phyloP scores from a whole-genome alignment of 108 stramenopile genomes.

The Discostella stelligeroides region DNA sequence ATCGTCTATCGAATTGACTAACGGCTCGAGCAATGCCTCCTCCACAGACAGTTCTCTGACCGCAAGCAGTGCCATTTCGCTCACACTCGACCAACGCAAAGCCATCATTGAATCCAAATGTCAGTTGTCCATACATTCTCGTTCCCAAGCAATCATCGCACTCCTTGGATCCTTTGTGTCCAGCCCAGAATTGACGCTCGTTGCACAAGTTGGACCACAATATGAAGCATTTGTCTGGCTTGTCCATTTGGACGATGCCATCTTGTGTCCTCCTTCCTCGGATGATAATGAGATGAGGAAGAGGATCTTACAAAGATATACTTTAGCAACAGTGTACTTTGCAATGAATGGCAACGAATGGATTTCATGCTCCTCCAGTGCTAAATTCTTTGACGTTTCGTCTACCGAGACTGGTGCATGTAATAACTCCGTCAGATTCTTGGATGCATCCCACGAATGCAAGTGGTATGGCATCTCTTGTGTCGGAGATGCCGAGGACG shows the following conservation, averaged over 20 bases:
- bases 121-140: neutral
- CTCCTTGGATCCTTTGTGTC: neutral
- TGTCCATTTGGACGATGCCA: constrained; percentile 53
- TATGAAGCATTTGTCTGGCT: constrained; percentile 59
- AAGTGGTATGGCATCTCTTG: constrained; percentile 67
- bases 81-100: neutral
- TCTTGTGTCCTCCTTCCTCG: constrained; percentile 45
- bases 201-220: constrained; percentile 46
- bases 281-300: neutral
- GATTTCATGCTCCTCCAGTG: constrained; percentile 40
- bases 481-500: constrained; percentile 14
- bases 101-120: neutral
- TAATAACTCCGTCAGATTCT: constrained; percentile 32
- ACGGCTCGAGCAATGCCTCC: too few species aligned
- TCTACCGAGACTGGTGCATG: neutral
- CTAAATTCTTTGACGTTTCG: constrained; percentile 12
- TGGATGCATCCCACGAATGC: constrained; percentile 54
- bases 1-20: too few species aligned
- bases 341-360: constrained; percentile 34
- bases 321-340: constrained; percentile 25
- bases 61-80: neutral
- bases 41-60: neutral
- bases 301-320: constrained; percentile 30
- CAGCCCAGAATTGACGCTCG: neutral
- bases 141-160: neutral